Base-by-base conservation (phyloP, 176 grass and related monocot genomes). In the Stipa capillata region DNA sequence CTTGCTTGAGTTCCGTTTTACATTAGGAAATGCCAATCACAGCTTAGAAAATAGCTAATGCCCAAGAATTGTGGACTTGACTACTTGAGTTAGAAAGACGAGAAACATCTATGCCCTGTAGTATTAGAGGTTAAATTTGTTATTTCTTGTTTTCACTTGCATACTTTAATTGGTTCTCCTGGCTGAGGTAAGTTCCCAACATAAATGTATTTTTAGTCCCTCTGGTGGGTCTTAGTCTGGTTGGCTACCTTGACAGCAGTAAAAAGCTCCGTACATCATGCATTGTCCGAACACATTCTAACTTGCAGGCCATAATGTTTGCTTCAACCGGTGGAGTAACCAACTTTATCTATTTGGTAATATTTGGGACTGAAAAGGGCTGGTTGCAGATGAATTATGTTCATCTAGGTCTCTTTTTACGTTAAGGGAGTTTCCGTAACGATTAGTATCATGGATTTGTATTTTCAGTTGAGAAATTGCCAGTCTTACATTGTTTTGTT, bases 11-110 rank as follows among this genome's bases (percentile, higher is more conserved):
- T 60, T 60, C 43, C 16, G 20, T 62, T 81, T 66, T 71, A 67
- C 6, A 4, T 65, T 74, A 16, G 65, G 23, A 73, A 57, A n/a
- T n/a, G n/a, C n/a, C n/a, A n/a, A n/a, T n/a, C 34, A 57, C 8
- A 74, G 17, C 85, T 88, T 79, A 71, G 39, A 48, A 65, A 62
- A 21, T 51, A 55, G 44, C n/a, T 82, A 70, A 52, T 44, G 13
- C 64, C 44, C 42, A 82, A 61, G 49, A 74, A 14, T 43, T 45
- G 25, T 51, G 76, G 14, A 65, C 43, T 72, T 52, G 34, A 54
- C 16, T 62, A 41, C n/a, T n/a, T n/a, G 67, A 27, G 8, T 78
- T 72, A 25, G n/a, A 49, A 53, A 63, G 71, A 28, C 17, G 48
- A 79, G 18, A 79, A 56, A 68, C 25, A 82, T 77, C 16, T 69